Percentiles rank a stretch among this genome's conserved stretches.
Conservation (phyloP, 257 asterid species). For the Solanum bulbocastanum region DNA sequence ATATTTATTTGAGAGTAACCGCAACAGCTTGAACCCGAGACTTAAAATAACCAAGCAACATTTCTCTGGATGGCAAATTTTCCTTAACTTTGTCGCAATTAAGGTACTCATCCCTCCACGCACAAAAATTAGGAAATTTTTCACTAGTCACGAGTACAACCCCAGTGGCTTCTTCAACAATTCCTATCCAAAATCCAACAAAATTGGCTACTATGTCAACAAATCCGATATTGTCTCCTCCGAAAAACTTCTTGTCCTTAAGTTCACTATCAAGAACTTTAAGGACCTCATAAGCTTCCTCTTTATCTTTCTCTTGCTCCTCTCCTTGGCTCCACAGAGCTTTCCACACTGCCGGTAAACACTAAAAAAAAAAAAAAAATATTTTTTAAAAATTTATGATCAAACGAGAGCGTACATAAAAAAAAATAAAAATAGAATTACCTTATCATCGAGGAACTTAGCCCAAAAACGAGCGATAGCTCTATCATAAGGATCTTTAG, state of each 20-base stretch:
- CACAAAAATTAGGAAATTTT: slow-evolving; percentile 22
- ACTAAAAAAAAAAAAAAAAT: slow-evolving; percentile 2
- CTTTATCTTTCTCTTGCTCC: slow-evolving; percentile 35
- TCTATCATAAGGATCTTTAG: background rate
- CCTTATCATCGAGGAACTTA: background rate
- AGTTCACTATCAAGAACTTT: slow-evolving; percentile 26
- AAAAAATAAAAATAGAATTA: fast-evolving
- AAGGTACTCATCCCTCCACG: slow-evolving; percentile 18
- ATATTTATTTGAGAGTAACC: background rate
- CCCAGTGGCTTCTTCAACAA: slow-evolving; percentile 14
- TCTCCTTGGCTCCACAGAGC: slow-evolving; percentile 22
- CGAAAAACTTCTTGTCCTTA: slow-evolving; percentile 37
- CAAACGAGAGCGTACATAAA: background rate
- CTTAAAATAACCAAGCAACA: background rate
- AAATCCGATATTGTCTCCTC: slow-evolving; percentile 37
- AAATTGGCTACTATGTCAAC: slow-evolving; percentile 26
- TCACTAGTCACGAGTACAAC: slow-evolving; percentile 25
- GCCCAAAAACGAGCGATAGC: slow-evolving; percentile 2
- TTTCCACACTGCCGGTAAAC: slow-evolving; percentile 8
- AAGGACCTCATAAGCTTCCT: slow-evolving; percentile 25
- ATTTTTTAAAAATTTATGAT: background rate
- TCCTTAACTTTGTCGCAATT: slow-evolving; percentile 18
- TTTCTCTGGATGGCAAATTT: slow-evolving; percentile 26
- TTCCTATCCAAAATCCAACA: slow-evolving; percentile 19
- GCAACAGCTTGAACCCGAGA: background rate